Evolutionary conservation across 768 basidiomycete genomes (phyloP).

Genomic region (Leccinum longicurvipes): DNA sequence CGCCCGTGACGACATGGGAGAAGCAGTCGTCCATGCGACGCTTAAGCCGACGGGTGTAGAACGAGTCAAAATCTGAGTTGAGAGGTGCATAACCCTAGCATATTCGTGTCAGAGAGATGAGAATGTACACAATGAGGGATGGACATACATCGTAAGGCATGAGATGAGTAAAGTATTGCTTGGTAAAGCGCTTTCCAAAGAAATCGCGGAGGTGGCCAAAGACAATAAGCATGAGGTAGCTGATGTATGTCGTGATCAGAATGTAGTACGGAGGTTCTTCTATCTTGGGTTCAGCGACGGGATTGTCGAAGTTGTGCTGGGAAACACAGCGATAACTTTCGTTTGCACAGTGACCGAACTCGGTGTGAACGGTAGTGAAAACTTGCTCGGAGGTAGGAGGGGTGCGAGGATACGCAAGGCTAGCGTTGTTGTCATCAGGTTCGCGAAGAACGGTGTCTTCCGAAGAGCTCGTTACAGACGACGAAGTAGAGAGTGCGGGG

Average conservation of each 20-base stretch:
- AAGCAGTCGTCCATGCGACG: conserved; percentile 95
- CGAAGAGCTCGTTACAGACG: conserved; percentile 64
- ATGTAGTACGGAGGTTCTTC: conserved; percentile 93
- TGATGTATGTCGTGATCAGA: conserved; percentile 86
- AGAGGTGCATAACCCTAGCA: conserved; percentile 92
- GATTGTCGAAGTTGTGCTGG: conserved; percentile 46
- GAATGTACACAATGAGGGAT: background rate
- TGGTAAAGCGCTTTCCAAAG: conserved; percentile 78
- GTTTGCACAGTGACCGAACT: conserved; percentile 90
- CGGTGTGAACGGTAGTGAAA: conserved; percentile 77
- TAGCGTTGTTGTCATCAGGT: conserved; percentile 49
- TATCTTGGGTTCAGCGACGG: conserved; percentile 55
- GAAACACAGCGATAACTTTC: conserved; percentile 69
- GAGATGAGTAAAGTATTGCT: conserved; percentile 72
- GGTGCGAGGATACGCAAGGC: conserved; percentile 55
- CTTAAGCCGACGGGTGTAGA: conserved; percentile 96
- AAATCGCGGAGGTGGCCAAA: conserved; percentile 95
- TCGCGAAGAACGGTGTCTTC: conserved; percentile 66
- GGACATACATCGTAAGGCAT: conserved; percentile 78
- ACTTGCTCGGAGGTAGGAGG: conserved; percentile 81
- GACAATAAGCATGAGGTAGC: conserved; percentile 88
- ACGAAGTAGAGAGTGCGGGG: conserved; percentile 71
- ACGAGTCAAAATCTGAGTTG: conserved; percentile 98
- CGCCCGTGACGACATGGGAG: conserved; percentile 87
- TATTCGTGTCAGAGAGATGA: conserved; percentile 2